Evolutionary conservation across 176 grass and related monocot species (phyloP), one percentile per base, ranked within the genome.

Genomic region (Alloteropsis semialata): DNA sequence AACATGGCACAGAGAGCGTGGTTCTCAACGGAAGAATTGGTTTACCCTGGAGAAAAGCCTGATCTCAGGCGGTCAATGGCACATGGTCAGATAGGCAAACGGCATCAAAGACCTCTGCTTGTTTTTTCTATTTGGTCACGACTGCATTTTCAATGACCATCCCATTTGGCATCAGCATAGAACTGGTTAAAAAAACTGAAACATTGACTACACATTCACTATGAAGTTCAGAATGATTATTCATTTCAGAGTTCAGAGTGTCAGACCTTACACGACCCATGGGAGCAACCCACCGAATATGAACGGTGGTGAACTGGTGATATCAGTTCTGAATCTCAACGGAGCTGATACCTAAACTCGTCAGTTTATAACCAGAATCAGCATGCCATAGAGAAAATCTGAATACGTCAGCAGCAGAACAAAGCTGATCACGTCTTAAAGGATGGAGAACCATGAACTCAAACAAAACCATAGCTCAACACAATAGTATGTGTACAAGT

Each of bases 381-480:
- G n/a, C n/a, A n/a, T n/a, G n/a, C n/a, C n/a, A n/a, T n/a, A n/a
- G n/a, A n/a, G n/a, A n/a, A n/a, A n/a, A n/a, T n/a, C n/a, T n/a
- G n/a, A n/a, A n/a, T n/a, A n/a, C n/a, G n/a, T n/a, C n/a, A n/a
- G n/a, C n/a, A n/a, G n/a, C n/a, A n/a, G n/a, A n/a, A n/a, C n/a
- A n/a, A n/a, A n/a, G n/a, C n/a, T n/a, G n/a, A n/a, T n/a, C n/a
- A n/a, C n/a, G 79, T 43, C 24, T 55, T 34, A 70, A 16, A n/a
- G 5, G 46, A 19, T 21, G 2, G 33, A 41, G 13, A 74, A 54
- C 6, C 28, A 67, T 43, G 19, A 83, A 25, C 41, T 72, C 10
- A 73, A 59, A 43, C 84, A 83, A 74, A 70, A 83, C 59, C 59
- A 83, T 79, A 45, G 33, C 65, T 58, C 38, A 49, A 66, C 68